Percentiles rank a stretch among this genome's conserved stretches.
These are phyloP conservation scores for Mycena floridula DNA, from an alignment of 768 basidiomycete genomes.

Conservation along the genomic window DNA sequence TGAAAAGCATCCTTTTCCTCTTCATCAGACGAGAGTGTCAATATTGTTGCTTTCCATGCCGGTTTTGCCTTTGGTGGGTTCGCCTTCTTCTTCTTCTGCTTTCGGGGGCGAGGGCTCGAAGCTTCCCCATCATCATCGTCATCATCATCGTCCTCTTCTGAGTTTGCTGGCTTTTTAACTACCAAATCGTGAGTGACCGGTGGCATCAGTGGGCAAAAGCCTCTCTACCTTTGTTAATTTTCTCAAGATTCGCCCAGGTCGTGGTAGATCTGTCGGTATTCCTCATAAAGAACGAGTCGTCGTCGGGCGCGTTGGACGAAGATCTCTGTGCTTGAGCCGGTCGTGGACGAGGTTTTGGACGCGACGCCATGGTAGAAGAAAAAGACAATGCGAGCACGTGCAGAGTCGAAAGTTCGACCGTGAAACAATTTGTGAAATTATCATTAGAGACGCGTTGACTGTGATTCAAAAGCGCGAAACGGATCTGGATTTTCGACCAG, in stretches of 20 bases:
- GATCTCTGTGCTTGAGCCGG: conserved; percentile 20
- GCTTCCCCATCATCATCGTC: conserved; percentile 9
- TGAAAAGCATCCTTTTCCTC: conserved; percentile 44
- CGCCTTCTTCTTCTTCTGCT: conserved; percentile 32
- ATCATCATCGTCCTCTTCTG: conserved; percentile 24
- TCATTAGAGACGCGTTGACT: no score
- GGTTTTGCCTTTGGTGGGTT: conserved; percentile 36
- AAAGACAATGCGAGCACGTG: no score
- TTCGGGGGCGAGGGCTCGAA: conserved; percentile 24
- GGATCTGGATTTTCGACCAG: no score
- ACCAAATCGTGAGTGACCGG: background rate
- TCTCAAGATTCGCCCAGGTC: conserved; percentile 56
- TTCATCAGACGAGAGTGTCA: conserved; percentile 18
- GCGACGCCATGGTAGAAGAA: no score
- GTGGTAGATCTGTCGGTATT: conserved; percentile 52
- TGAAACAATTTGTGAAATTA: no score
- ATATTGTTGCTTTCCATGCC: conserved; percentile 20
- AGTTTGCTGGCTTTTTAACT: conserved; percentile 9
- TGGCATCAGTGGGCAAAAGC: background rate
- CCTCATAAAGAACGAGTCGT: conserved; percentile 65
- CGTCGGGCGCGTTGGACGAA: conserved; percentile 37
- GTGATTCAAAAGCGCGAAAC: no score
- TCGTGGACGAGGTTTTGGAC: conserved; percentile 34
- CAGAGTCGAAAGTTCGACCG: no score
- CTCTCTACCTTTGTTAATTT: conserved; percentile 47